These are phyloP conservation scores for Mycosarcoma maydis DNA, from an alignment of 1,284 basidiomycete species.

Conservation along the genomic window DNA sequence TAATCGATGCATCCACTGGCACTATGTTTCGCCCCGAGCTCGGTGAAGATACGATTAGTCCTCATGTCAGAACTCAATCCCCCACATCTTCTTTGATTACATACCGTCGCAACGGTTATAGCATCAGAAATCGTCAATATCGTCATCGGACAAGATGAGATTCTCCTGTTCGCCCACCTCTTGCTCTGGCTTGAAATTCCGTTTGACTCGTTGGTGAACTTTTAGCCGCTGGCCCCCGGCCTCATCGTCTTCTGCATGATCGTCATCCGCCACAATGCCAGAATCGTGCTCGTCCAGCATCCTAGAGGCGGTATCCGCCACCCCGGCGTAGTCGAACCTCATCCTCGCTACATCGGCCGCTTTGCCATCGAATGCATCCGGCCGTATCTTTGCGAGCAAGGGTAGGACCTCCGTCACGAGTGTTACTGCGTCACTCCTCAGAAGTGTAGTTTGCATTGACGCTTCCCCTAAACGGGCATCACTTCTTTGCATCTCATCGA, in stretches of 20 bases:
- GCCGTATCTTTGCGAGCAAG: constrained; percentile 34
- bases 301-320: constrained; percentile 28
- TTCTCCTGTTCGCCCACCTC: constrained; percentile 13
- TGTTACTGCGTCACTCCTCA: constrained; percentile 15
- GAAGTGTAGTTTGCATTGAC: not conserved
- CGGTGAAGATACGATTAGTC: too few species aligned
- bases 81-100: too few species aligned
- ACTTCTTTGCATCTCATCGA: constrained; percentile 19
- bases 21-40: too few species aligned
- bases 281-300: constrained; percentile 34
- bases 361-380: not conserved
- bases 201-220: not conserved
- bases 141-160: constrained; percentile 35
- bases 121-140: constrained; percentile 40
- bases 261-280: constrained; percentile 13
- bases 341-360: constrained; percentile 21
- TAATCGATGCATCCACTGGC: too few species aligned
- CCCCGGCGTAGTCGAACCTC: constrained; percentile 38
- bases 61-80: too few species aligned
- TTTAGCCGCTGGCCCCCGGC: not conserved
- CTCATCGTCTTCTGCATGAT: not conserved
- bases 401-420: constrained; percentile 41
- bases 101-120: too few species aligned
- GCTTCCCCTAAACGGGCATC: constrained; percentile 27
- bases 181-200: not conserved